Evolutionary conservation across 163 green algal species (phyloP).

Genomic region (Chloromonas sp.): DNA sequence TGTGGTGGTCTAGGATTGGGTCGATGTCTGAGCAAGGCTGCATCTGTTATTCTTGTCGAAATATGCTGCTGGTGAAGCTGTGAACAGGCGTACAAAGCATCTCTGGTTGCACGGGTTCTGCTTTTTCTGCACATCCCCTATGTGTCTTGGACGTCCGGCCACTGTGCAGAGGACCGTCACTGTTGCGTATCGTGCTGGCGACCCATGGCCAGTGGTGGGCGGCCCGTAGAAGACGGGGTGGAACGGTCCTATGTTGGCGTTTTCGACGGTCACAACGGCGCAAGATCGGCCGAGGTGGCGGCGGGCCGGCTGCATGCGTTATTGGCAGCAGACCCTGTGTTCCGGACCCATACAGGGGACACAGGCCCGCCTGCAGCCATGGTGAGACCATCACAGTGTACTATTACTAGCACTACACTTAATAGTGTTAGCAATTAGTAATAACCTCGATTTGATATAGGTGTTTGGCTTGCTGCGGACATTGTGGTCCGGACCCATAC

Average conservation of each 20-base stretch:
- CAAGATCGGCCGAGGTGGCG: conserved; percentile 38
- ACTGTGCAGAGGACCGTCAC: conserved; percentile 43
- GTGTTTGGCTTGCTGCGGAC: no score
- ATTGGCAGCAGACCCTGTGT: conserved; percentile 38
- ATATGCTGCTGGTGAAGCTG: no score
- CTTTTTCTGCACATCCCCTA: no score
- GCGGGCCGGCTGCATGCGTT: conserved; percentile 46
- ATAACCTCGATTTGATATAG: no score
- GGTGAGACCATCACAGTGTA: background rate
- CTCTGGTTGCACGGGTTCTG: no score
- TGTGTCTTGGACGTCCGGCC: no score
- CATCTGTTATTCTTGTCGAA: no score
- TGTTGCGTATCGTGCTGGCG: conserved; percentile 28
- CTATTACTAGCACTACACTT: background rate
- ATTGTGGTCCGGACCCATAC: no score
- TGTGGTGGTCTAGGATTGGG: no score
- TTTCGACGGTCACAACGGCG: conserved; percentile 67
- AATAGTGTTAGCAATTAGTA: background rate
- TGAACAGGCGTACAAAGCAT: no score
- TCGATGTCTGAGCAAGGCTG: no score
- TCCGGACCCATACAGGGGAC: conserved; percentile 38
- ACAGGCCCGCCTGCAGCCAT: conserved; percentile 11
- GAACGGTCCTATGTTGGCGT: conserved; percentile 41
- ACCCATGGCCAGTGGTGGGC: conserved; percentile 3
- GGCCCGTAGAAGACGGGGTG: conserved; percentile 26